These are phyloP conservation scores for Apophysomyces variabilis DNA, from an alignment of 371 early-diverging fungal genomes.

Conservation along the genomic window DNA sequence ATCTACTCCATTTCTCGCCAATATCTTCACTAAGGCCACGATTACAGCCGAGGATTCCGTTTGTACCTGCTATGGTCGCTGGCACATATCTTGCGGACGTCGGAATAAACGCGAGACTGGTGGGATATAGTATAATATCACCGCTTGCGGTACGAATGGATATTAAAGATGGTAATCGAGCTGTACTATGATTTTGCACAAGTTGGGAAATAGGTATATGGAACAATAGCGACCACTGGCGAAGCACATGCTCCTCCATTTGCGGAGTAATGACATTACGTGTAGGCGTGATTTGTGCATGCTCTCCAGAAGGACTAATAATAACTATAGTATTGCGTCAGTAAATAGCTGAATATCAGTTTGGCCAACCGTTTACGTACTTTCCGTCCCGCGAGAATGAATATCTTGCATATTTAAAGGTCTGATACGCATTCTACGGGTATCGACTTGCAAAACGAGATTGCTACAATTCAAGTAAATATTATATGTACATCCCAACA, in stretches of 20 bases:
- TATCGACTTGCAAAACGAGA: constrained; percentile 45
- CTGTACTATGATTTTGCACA: background rate
- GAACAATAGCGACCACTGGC: constrained; percentile 38
- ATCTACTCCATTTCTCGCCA: constrained; percentile 46
- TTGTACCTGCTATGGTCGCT: constrained; percentile 35
- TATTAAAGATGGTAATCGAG: constrained; percentile 20
- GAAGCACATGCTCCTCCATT: constrained; percentile 28
- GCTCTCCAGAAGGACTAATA: constrained; percentile 41
- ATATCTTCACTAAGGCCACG: constrained; percentile 46
- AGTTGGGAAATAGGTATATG: constrained; percentile 33
- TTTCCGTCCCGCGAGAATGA: constrained; percentile 27
- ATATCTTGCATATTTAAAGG: constrained; percentile 26
- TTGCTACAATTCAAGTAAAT: constrained; percentile 46
- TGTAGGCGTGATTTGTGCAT: constrained; percentile 24
- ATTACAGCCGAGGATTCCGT: constrained; percentile 37
- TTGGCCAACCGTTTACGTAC: constrained; percentile 15
- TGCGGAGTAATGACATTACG: constrained; percentile 23
- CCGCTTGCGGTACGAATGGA: constrained; percentile 27
- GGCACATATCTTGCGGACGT: constrained; percentile 34
- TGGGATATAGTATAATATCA: constrained; percentile 35
- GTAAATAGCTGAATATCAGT: background rate
- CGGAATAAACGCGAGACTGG: constrained; percentile 35
- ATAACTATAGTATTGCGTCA: constrained; percentile 25
- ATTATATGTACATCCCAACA: constrained; percentile 39
- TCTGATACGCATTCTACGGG: constrained; percentile 37